Evolutionary conservation across 2,329 filamentous ascomycete species (phyloP).

Genomic region (Cladosporium cucumerinum): DNA sequence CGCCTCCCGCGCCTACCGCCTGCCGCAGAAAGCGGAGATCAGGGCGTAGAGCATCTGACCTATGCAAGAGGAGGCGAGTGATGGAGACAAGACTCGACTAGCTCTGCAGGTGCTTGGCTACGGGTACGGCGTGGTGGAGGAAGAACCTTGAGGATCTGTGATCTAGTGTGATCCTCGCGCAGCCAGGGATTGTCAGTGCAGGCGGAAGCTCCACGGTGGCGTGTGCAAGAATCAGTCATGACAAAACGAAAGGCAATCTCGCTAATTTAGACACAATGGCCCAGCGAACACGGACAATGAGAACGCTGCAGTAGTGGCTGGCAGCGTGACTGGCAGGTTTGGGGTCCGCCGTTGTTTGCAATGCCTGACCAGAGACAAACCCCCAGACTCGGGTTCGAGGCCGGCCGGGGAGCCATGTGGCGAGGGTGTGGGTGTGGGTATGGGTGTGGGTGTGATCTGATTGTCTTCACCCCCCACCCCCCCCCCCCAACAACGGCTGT

Average conservation of each 20-base stretch:
- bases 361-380: constrained; percentile 3
- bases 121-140: neutral
- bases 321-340: constrained; percentile 10
- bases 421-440: neutral
- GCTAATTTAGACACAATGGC: constrained; percentile 14
- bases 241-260: constrained; percentile 10
- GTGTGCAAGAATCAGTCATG: neutral
- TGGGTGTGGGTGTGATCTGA: neutral
- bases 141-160: constrained; percentile 5
- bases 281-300: constrained; percentile 3
- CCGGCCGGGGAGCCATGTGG: constrained; percentile 8
- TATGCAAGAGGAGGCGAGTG: constrained; percentile 13
- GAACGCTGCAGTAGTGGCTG: constrained; percentile 4
- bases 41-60: constrained; percentile 11
- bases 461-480: constrained; percentile 7
- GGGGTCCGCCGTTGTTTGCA: neutral
- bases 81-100: neutral
- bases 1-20: neutral
- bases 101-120: constrained; percentile 1
- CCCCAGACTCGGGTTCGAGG: constrained; percentile 7
- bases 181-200: constrained; percentile 8
- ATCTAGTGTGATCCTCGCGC: constrained; percentile 2
- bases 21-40: constrained; percentile 5
- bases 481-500: constrained; percentile 4
- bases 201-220: neutral